phyloP scores from a whole-genome alignment of 495 filamentous ascomycete genomes.

The Penicillium dipodomyicola region DNA sequence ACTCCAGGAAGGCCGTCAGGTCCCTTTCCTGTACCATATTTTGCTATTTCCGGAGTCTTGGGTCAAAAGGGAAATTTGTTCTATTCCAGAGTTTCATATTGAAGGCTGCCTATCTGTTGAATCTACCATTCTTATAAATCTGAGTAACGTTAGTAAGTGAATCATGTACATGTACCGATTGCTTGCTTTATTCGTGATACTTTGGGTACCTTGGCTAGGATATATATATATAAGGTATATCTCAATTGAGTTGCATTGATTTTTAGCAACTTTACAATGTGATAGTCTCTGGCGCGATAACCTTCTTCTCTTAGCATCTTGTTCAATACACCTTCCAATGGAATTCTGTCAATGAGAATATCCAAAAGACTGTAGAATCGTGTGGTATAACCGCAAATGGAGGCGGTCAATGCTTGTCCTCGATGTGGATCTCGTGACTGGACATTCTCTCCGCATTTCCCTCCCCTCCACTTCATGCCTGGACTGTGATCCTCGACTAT shows the following conservation, averaged over 20 bases:
- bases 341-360: too few species aligned
- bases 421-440: slow-evolving; percentile 17
- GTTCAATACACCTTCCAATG: not conserved
- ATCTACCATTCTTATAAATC: slow-evolving; percentile 4
- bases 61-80: slow-evolving; percentile 44
- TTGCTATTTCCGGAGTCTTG: slow-evolving; percentile 43
- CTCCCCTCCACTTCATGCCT: slow-evolving; percentile 21
- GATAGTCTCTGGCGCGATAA: not conserved
- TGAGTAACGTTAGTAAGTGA: not conserved
- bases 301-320: not conserved
- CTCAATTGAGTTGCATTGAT: not conserved
- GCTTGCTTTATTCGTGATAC: too few species aligned
- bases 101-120: slow-evolving; percentile 10
- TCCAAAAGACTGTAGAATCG: not conserved
- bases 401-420: slow-evolving; percentile 8
- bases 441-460: slow-evolving; percentile 25
- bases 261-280: too few species aligned
- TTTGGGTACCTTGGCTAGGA: too few species aligned
- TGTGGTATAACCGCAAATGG: slow-evolving; percentile 1
- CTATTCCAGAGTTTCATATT: slow-evolving; percentile 17
- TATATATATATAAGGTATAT: too few species aligned
- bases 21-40: slow-evolving; percentile 46
- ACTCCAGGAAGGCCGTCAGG: slow-evolving; percentile 35
- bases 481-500: not conserved
- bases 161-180: not conserved